Evolutionary conservation across 75 land plant genomes (phyloP).

Genomic region (Isoetes taiwanensis): DNA sequence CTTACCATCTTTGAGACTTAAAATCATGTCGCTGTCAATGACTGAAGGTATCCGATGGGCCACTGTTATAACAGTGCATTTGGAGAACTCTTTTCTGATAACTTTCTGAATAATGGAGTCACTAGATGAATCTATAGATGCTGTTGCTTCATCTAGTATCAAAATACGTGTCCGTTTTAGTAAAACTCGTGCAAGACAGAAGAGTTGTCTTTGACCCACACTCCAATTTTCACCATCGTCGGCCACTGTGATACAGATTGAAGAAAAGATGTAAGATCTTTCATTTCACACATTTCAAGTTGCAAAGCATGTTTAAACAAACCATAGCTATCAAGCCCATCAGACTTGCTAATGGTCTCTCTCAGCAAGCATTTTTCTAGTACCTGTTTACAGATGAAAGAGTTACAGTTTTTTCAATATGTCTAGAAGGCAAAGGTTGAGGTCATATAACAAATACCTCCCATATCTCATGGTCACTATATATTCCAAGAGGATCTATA

Average conservation of each 20-base stretch:
- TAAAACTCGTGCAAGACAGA: background rate
- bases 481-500: conserved; percentile 5
- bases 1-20: background rate
- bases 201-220: conserved; percentile 1
- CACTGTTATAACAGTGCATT: background rate
- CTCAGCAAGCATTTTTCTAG: background rate
- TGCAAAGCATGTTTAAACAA: no score
- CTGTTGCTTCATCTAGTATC: background rate
- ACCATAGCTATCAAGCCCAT: background rate
- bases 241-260: no score
- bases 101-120: background rate
- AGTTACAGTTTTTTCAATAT: no score
- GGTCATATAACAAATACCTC: background rate
- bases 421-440: background rate
- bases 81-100: background rate
- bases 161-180: background rate
- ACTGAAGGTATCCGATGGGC: background rate
- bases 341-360: background rate
- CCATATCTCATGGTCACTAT: conserved; percentile 1
- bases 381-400: no score
- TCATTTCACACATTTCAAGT: no score
- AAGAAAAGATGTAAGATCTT: no score
- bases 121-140: background rate
- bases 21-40: background rate
- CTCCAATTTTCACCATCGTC: conserved; percentile 6